These are phyloP conservation scores for Aspergillus uvarum DNA, from an alignment of 2,329 filamentous ascomycete genomes.

Conservation along the genomic window DNA sequence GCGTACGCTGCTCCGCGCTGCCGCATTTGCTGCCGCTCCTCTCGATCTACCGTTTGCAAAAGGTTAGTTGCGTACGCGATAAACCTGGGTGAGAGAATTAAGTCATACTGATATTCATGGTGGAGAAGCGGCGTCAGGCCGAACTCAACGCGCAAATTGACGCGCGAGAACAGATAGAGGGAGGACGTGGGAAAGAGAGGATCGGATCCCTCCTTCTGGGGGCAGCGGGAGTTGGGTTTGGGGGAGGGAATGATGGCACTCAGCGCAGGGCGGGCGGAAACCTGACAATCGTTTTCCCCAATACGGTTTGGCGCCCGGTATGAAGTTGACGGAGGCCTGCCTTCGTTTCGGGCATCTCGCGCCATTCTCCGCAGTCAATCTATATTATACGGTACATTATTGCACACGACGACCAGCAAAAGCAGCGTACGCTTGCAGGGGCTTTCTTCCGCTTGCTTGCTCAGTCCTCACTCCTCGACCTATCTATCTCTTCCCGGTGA, in stretches of 20 bases:
- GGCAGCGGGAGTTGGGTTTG: neutral
- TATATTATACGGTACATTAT: neutral
- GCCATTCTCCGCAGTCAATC: slow-evolving; percentile 12
- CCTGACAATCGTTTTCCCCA: slow-evolving; percentile 5
- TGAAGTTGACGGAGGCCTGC: neutral
- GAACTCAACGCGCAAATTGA: slow-evolving; percentile 32
- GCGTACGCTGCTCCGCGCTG: slow-evolving; percentile 58
- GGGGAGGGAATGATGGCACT: slow-evolving; percentile 3
- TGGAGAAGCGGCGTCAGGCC: slow-evolving; percentile 32
- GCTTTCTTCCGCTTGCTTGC: neutral
- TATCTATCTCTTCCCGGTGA: slow-evolving; percentile 29
- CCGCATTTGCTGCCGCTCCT: slow-evolving; percentile 57
- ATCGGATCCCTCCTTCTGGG: neutral
- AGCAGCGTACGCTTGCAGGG: neutral
- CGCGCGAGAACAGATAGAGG: slow-evolving; percentile 15
- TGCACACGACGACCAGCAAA: neutral
- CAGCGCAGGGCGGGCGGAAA: slow-evolving; percentile 1
- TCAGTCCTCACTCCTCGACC: too few relatives aligned
- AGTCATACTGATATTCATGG: slow-evolving; percentile 42
- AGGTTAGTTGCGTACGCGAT: slow-evolving; percentile 4
- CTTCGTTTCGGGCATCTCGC: slow-evolving; percentile 5
- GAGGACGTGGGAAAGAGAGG: neutral
- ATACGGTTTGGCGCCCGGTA: slow-evolving; percentile 24
- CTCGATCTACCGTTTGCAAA: slow-evolving; percentile 43
- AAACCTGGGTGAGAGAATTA: too few relatives aligned